Evolutionary conservation across 768 basidiomycete species (phyloP).

Genomic region (Amanita molliuscula): DNA sequence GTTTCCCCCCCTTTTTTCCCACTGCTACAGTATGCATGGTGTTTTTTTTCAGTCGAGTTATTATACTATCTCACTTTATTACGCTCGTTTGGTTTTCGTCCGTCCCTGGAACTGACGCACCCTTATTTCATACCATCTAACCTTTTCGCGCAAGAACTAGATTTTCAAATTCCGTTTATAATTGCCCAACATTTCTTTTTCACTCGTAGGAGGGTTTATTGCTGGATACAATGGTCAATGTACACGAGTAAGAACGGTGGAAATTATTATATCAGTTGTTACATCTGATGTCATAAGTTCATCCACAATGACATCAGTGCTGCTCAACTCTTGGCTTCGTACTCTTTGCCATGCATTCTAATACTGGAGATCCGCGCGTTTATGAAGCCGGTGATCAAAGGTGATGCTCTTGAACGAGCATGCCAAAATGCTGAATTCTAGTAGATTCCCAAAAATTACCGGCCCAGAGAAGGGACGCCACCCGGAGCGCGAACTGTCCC

Average conservation of each 20-base stretch:
- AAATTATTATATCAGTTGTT: neutral
- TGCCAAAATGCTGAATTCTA: neutral
- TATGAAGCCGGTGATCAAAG: conserved; percentile 40
- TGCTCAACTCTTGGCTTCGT: neutral
- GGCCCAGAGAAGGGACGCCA: conserved; percentile 10
- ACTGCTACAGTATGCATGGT: conserved; percentile 2
- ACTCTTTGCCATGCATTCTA: conserved; percentile 30
- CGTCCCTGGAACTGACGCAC: neutral
- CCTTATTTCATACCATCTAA: neutral
- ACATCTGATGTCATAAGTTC: neutral
- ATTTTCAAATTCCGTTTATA: neutral
- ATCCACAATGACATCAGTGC: neutral
- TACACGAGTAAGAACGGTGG: neutral
- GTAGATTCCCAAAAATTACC: conserved; percentile 6
- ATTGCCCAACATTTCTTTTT: neutral
- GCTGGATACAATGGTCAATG: neutral
- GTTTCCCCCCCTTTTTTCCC: neutral
- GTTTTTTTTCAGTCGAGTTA: neutral
- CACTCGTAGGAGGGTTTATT: neutral
- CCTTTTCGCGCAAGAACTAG: neutral
- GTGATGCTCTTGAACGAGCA: conserved; percentile 15
- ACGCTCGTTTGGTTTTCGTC: conserved; percentile 1
- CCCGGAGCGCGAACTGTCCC: conserved; percentile 20
- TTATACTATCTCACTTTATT: neutral
- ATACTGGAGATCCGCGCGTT: conserved; percentile 36